phyloP scores from a whole-genome alignment of 257 asterid species.

The Lithospermum erythrorhizon region DNA sequence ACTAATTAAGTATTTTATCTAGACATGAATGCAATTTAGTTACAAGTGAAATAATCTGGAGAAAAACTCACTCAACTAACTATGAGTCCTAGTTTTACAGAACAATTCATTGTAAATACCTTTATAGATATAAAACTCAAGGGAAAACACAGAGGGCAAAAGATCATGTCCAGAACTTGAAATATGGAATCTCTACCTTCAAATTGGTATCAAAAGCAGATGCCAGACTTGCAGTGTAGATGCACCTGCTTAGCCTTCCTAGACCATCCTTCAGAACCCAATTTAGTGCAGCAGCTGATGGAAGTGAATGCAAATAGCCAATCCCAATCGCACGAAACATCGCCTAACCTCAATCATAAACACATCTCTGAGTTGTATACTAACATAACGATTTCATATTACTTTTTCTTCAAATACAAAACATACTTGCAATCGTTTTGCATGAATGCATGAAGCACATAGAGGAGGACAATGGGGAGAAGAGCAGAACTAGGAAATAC shows the following conservation, averaged over 20 bases:
- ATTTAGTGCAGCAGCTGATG: conserved; percentile 93
- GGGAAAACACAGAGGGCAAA: not conserved
- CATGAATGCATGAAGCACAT: no score
- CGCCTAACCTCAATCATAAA: conserved; percentile 40
- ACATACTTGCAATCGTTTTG: not conserved
- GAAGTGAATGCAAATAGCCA: conserved; percentile 77
- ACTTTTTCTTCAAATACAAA: no score
- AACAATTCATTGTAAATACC: not conserved
- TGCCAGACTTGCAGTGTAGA: conserved; percentile 89
- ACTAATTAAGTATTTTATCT: not conserved
- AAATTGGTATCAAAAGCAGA: conserved; percentile 92
- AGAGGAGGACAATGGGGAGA: not conserved
- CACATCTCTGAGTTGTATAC: conserved; percentile 1
- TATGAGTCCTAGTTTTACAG: not conserved
- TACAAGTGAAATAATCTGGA: not conserved
- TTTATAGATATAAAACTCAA: not conserved
- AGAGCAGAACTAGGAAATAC: no score
- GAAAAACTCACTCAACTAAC: not conserved
- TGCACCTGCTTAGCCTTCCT: conserved; percentile 85
- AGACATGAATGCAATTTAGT: no score
- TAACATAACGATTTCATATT: no score
- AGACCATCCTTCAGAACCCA: conserved; percentile 98
- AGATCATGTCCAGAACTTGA: not conserved
- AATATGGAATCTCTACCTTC: conserved; percentile 38
- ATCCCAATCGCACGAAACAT: conserved; percentile 98